Conservation (phyloP, 176 grass and related monocot genomes). For the Aechmea fasciata region DNA sequence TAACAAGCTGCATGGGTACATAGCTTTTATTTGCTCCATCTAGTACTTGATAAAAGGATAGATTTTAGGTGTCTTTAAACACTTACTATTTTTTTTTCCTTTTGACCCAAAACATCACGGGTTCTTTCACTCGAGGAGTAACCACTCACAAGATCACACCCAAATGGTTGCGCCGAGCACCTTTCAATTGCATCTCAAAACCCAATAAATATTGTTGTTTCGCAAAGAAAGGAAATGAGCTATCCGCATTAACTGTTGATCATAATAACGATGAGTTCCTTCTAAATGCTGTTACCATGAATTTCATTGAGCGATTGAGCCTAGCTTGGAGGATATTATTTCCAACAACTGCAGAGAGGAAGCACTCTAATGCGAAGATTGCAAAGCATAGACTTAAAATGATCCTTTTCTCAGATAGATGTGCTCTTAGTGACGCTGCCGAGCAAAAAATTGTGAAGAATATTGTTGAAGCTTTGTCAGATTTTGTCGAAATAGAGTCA, state of each 20-base stretch:
- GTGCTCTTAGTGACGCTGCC: slow-evolving; percentile 69
- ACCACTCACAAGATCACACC: no score
- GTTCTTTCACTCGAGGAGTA: no score
- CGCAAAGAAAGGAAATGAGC: neutral
- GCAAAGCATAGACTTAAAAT: slow-evolving; percentile 95
- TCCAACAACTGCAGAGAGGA: slow-evolving; percentile 37
- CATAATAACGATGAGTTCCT: slow-evolving; percentile 60
- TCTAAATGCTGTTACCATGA: slow-evolving; percentile 54
- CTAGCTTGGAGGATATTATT: slow-evolving; percentile 85
- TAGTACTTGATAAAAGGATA: no score
- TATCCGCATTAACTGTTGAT: slow-evolving; percentile 31
- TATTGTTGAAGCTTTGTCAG: slow-evolving; percentile 53
- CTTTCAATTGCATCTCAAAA: no score
- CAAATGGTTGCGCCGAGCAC: no score
- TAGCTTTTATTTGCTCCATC: no score
- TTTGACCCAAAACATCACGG: no score
- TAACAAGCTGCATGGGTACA: no score
- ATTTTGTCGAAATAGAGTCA: slow-evolving; percentile 91
- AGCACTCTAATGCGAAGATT: slow-evolving; percentile 74
- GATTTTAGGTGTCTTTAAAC: no score
- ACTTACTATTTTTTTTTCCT: no score
- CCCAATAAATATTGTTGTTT: no score
- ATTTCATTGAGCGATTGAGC: slow-evolving; percentile 61
- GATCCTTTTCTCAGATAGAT: slow-evolving; percentile 90
- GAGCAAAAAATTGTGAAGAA: slow-evolving; percentile 89